Evolutionary conservation across 2,329 filamentous ascomycete genomes (phyloP), one percentile per base, ranked within the genome.

Genomic region (Thelonectria olida): DNA sequence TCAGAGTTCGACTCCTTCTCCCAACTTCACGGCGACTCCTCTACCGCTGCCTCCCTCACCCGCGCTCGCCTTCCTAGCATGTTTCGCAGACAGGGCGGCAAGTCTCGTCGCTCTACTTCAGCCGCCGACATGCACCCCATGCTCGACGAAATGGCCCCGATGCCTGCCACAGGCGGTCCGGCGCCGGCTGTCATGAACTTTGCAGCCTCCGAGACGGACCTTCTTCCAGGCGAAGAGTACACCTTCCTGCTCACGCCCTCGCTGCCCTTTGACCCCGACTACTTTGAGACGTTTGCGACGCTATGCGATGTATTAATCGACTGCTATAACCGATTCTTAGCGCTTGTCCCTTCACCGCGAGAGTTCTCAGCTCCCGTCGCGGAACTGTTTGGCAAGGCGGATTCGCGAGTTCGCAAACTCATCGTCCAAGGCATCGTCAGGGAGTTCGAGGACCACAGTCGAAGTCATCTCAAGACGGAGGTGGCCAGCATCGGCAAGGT

Each of bases 281-380:
- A 97, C 73, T 96, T 95, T 76, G 93, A 96, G 80, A 97, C 94
- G 0, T 98, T 98, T 79, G 91, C 93, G 13, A 97, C 96, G 12
- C 84, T 99, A 7, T 98, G 96, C 80, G 96, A 99, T 74, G 92
- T 97, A 3, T 81, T 99, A 63, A 96, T 97, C 70, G 96, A 98
- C 76, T 92, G 90, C 72, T 99, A 99, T 79, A 88, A 89, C 34
- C 88, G 89, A 55, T 87, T 99, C 25, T 81, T 96, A 70, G 84
- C 83, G 42, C 82, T 99, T 61, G 82, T 98, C 20, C 85, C 89
- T n/a, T 88, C 88, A 3, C 90, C 94, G 1, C 86, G 90, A 23
- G 85, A 91, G 50, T 96, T 92, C 73, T 87, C 84, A 5, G 84
- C 88, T 1, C 78, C 82, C 0, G 84, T 98, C 1, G 92, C 90